Percentiles rank a stretch among this genome's conserved stretches.
These are phyloP conservation scores for Termitomyces heimii DNA, from an alignment of 768 basidiomycete genomes.

Conservation along the genomic window DNA sequence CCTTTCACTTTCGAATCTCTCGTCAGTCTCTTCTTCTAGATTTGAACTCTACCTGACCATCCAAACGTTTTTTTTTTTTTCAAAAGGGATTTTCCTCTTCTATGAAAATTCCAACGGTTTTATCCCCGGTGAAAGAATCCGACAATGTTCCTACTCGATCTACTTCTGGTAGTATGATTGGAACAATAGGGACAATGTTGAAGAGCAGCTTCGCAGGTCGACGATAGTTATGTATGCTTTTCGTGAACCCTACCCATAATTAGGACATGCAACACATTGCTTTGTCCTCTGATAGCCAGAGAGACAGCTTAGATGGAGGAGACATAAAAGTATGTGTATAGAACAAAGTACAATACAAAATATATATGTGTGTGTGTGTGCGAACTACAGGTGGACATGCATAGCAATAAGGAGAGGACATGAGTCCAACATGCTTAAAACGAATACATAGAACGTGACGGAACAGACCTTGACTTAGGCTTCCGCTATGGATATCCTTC, in stretches of 20 bases:
- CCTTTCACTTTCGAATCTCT: constrained; percentile 41
- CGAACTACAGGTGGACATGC: background rate
- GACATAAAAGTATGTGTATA: background rate
- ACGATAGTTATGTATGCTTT: background rate
- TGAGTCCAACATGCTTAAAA: background rate
- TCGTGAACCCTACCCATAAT: background rate
- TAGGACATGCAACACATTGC: background rate
- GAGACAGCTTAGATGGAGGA: background rate
- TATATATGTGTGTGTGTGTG: background rate
- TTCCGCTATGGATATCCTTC: background rate
- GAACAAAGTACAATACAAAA: background rate
- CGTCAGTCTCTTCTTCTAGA: constrained; percentile 15
- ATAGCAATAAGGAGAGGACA: background rate
- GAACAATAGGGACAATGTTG: constrained; percentile 17
- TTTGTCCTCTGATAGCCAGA: background rate
- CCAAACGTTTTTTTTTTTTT: constrained; percentile 16
- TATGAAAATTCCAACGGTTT: constrained; percentile 58
- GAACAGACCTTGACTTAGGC: background rate
- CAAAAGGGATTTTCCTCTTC: constrained; percentile 24
- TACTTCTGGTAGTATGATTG: constrained; percentile 24
- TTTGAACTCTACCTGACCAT: background rate
- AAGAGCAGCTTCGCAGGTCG: constrained; percentile 14
- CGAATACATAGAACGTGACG: background rate
- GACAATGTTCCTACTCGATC: constrained; percentile 44
- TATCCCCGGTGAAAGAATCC: constrained; percentile 62